Conservation (phyloP, 192 early-diverging fungal species). For the Backusella luteola region DNA sequence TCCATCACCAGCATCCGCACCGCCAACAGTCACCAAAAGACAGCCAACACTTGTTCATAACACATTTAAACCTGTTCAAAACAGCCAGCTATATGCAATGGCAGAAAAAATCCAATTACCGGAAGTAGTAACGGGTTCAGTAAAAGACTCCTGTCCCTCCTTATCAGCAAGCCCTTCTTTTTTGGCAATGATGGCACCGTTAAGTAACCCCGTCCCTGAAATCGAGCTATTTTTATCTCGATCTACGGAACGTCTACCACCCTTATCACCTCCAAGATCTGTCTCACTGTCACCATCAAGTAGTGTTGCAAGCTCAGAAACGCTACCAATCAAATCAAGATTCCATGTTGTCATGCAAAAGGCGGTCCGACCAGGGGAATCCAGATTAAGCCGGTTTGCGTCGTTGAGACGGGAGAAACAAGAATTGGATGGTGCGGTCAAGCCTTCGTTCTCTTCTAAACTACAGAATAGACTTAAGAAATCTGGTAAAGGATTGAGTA, state of each 20-base stretch:
- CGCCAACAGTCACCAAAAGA: background rate
- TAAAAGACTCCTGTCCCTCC: background rate
- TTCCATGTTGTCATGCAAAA: background rate
- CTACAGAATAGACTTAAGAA: background rate
- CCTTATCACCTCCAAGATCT: background rate
- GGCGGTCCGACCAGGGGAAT: background rate
- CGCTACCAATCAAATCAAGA: background rate
- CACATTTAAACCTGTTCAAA: background rate
- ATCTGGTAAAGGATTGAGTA: background rate
- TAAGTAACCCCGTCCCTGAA: slow-evolving; percentile 2
- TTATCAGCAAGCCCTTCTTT: background rate
- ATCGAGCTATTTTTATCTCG: slow-evolving; percentile 2
- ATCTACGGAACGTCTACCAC: background rate
- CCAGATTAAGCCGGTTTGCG: background rate
- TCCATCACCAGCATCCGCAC: background rate
- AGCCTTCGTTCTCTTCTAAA: background rate
- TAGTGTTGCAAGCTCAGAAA: background rate
- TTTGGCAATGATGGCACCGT: background rate
- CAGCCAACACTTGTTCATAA: background rate
- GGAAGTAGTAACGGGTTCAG: background rate
- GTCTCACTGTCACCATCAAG: background rate
- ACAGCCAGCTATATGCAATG: background rate
- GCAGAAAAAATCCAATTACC: slow-evolving; percentile 5
- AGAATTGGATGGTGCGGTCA: background rate
- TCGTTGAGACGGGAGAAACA: background rate